phyloP scores from a whole-genome alignment of 2,329 filamentous ascomycete genomes.

The Colletotrichum filicis region DNA sequence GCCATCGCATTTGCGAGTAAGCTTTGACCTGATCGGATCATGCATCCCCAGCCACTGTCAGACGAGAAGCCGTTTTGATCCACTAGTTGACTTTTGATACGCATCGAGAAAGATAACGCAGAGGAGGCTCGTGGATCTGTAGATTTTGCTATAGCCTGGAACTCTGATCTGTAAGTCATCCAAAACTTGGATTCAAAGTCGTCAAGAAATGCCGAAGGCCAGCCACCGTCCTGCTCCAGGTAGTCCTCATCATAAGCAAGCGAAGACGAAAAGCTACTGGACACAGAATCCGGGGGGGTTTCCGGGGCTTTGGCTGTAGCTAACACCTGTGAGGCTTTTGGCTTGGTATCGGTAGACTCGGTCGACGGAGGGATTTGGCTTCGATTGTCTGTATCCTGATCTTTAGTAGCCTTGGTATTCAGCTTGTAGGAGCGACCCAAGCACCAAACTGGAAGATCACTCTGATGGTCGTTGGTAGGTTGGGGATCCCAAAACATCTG shows the following conservation, averaged over 20 bases:
- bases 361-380: slow-evolving; percentile 34
- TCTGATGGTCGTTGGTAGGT: slow-evolving; percentile 79
- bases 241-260: slow-evolving; percentile 57
- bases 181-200: slow-evolving; percentile 95
- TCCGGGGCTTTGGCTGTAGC: slow-evolving; percentile 46
- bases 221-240: slow-evolving; percentile 64
- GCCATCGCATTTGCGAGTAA: slow-evolving; percentile 87
- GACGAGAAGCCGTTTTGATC: slow-evolving; percentile 88
- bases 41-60: slow-evolving; percentile 97
- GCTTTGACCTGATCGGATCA: slow-evolving; percentile 97
- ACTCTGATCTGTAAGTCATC: slow-evolving; percentile 95
- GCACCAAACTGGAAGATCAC: slow-evolving; percentile 84
- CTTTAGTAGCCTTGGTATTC: slow-evolving; percentile 40
- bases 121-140: slow-evolving; percentile 76
- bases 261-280: slow-evolving; percentile 64
- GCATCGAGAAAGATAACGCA: slow-evolving; percentile 84
- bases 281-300: slow-evolving; percentile 59
- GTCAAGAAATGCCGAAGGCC: slow-evolving; percentile 87
- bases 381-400: slow-evolving; percentile 4
- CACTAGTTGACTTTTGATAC: slow-evolving; percentile 81
- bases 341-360: not conserved
- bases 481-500: slow-evolving; percentile 94
- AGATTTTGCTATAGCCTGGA: slow-evolving; percentile 83
- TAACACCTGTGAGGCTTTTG: slow-evolving; percentile 28
- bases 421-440: slow-evolving; percentile 68